A percentile compares a stretch with the other conserved stretches of the same genome.
These are phyloP conservation scores for Ophiostoma himal-ulmi DNA, from an alignment of 2,329 filamentous ascomycete genomes.

Conservation along the genomic window DNA sequence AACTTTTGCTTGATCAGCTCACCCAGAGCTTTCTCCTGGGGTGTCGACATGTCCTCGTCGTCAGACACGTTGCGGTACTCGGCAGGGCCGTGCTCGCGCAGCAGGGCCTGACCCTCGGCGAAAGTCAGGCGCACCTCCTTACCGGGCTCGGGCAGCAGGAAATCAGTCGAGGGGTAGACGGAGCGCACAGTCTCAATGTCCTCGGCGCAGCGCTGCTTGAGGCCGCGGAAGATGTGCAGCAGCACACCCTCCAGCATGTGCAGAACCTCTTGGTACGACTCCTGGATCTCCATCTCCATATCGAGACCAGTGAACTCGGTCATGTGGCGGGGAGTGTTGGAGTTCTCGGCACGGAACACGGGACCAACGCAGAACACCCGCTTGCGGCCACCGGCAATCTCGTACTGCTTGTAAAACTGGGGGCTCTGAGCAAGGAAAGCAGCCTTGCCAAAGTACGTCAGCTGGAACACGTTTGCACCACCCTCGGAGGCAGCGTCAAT, in stretches of 20 bases:
- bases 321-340: slow-evolving; percentile 77
- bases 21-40: slow-evolving; percentile 84
- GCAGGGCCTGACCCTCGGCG: slow-evolving; percentile 68
- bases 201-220: slow-evolving; percentile 59
- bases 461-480: slow-evolving; percentile 82
- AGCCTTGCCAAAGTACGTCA: slow-evolving; percentile 82
- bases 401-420: slow-evolving; percentile 83
- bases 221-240: slow-evolving; percentile 71
- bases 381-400: slow-evolving; percentile 73
- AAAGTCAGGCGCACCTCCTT: slow-evolving; percentile 74
- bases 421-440: slow-evolving; percentile 76
- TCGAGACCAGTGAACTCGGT: slow-evolving; percentile 86
- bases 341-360: slow-evolving; percentile 81
- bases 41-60: slow-evolving; percentile 73
- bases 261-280: slow-evolving; percentile 70
- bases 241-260: slow-evolving; percentile 67
- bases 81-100: slow-evolving; percentile 65
- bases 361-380: slow-evolving; percentile 73
- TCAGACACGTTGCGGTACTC: slow-evolving; percentile 64
- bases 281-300: slow-evolving; percentile 82
- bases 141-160: slow-evolving; percentile 67
- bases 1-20: slow-evolving; percentile 81
- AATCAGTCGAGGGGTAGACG: slow-evolving; percentile 70
- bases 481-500: slow-evolving; percentile 89
- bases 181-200: slow-evolving; percentile 67